Evolutionary conservation across 1,284 basidiomycete species (phyloP), one percentile per base, ranked within the genome.

Genomic region (Ceratobasidium sp.): DNA sequence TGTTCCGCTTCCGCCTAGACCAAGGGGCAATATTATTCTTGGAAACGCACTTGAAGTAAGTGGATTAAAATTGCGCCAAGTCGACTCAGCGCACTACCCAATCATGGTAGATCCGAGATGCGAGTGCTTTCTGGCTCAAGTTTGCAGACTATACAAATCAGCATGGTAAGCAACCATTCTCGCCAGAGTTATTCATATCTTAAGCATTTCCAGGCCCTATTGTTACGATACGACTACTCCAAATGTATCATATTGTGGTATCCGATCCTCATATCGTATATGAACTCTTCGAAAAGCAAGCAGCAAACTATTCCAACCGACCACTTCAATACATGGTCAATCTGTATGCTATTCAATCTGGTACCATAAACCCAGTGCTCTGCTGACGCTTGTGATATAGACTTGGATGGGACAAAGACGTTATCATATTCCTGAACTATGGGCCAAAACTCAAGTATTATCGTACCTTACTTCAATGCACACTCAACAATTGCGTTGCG

Each of bases 81-180:
- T 23, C 10, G 13, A 13, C 44, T 5, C 4, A 12, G 20, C 40
- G 2, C 28, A 59, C 33, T 15, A 59, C 23, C 54, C 20, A 2
- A 7, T 28, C 38, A 42, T 28, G 40, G n/a, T 56, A 70, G 68
- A 20, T 70, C n/a, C 68, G 68, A 40, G 26, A 70, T 42, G 67
- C 67, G 26, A 70, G 67, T 57, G 50, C 67, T n/a, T 57, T 70
- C 33, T 70, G 67, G 67, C 54, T 70, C 17, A 70, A 70, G 67
- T 70, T 70, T 44, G 68, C 68, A 26, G 67, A 70, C 33, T 70
- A 70, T n/a, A 4, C 67, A 2, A n/a, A 70, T 12, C 20, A 70
- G 33, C 57, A 70, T 57, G 67, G 67, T 70, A 57, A 70, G 54
- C n/a, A 20, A 12, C 33, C 17, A 28, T 38, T 40, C 28, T 13